A percentile compares a stretch with the other conserved stretches of the same genome.
Conservation (phyloP, 306 rosid genomes). For the Cicer chorassanicum region DNA sequence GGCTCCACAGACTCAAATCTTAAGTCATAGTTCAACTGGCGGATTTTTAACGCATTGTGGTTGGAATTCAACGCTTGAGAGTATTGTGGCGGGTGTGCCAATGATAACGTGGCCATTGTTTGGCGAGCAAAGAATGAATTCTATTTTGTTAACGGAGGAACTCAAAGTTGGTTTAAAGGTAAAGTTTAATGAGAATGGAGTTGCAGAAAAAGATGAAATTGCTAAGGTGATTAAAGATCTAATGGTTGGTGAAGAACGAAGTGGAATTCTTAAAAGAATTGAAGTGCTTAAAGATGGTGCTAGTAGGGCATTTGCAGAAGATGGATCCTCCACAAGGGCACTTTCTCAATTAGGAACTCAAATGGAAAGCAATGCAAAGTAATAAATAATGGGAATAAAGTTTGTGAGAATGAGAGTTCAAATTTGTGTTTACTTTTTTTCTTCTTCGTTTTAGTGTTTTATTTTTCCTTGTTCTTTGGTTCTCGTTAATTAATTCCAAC, state of each 20-base stretch:
- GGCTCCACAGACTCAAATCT: conserved; percentile 41
- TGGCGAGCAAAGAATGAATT: conserved; percentile 39
- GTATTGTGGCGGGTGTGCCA: conserved; percentile 38
- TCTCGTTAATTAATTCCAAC: too few relatives aligned
- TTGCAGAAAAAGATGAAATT: conserved; percentile 33
- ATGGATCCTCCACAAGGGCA: conserved; percentile 40
- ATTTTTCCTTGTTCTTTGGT: too few relatives aligned
- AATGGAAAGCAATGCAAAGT: background rate
- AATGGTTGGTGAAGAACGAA: conserved; percentile 26
- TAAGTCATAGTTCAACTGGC: conserved; percentile 27
- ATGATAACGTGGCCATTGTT: conserved; percentile 43
- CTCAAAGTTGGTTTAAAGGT: conserved; percentile 34
- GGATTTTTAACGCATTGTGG: conserved; percentile 47
- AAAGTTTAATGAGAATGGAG: conserved; percentile 13
- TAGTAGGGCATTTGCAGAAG: background rate
- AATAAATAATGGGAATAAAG: too few relatives aligned
- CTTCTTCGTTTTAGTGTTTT: too few relatives aligned
- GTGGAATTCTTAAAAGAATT: conserved; percentile 4
- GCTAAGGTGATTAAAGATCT: conserved; percentile 12
- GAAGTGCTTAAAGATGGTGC: conserved; percentile 10
- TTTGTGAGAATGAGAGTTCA: too few relatives aligned
- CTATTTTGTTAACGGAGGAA: conserved; percentile 17
- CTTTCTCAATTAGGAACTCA: conserved; percentile 1
- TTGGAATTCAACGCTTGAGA: conserved; percentile 44
- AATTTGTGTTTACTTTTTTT: too few relatives aligned